Conservation (phyloP, 345 rosid genomes). For the Psidium friedrichsthalianum region DNA sequence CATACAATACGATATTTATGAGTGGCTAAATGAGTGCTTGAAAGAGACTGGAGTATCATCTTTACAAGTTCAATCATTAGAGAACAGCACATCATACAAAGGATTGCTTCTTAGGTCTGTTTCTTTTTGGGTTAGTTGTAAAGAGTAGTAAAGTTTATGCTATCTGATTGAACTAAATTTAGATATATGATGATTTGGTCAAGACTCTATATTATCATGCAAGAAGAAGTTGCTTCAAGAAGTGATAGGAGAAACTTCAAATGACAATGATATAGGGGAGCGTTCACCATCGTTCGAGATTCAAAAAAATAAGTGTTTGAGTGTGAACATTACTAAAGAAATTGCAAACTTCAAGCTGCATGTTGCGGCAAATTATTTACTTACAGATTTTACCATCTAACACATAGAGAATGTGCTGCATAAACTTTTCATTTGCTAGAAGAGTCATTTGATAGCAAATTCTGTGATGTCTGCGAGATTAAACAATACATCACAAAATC, state of each 20-base stretch:
- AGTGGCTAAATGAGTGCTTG: constrained; percentile 87
- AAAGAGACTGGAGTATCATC: constrained; percentile 41
- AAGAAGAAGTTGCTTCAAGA: constrained; percentile 40
- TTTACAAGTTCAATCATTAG: constrained; percentile 26
- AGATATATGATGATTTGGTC: background rate
- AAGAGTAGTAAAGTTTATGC: background rate
- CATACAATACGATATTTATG: constrained; percentile 89
- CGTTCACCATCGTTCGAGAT: constrained; percentile 38
- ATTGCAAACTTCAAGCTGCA: constrained; percentile 58
- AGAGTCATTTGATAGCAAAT: too few species aligned
- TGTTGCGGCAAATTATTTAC: constrained; percentile 59
- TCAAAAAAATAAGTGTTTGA: constrained; percentile 36
- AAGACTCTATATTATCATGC: background rate
- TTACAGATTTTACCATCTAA: constrained; percentile 51
- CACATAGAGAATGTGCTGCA: too few species aligned
- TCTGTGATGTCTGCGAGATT: too few species aligned
- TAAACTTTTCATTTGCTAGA: too few species aligned
- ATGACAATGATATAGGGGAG: constrained; percentile 21
- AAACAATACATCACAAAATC: too few species aligned
- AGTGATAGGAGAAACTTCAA: constrained; percentile 23
- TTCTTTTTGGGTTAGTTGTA: background rate
- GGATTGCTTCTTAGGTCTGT: constrained; percentile 9
- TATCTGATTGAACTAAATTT: background rate
- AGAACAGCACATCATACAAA: constrained; percentile 27
- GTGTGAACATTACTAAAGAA: constrained; percentile 62